A percentile compares a stretch with the other conserved stretches of the same genome.
Evolutionary conservation across 2,329 filamentous ascomycete genomes (phyloP).

Genomic region (Ceratocystis ficicola): DNA sequence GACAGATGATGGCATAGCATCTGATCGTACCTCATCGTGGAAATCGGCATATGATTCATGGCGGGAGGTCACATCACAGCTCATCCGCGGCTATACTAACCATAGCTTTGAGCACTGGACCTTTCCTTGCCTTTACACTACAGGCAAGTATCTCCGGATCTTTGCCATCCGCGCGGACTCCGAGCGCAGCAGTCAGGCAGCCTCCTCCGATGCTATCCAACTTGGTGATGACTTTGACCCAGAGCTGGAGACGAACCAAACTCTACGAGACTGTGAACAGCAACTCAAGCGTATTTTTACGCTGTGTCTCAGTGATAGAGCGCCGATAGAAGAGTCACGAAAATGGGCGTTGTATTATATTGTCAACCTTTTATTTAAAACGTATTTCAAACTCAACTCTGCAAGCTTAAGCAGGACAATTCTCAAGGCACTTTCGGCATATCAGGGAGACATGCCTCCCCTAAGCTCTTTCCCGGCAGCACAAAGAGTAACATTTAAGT

Average conservation of each 20-base stretch:
- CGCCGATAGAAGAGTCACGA: conserved; percentile 72
- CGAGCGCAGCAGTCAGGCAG: conserved; percentile 38
- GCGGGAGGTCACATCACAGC: conserved; percentile 66
- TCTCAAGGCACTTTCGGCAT: conserved; percentile 68
- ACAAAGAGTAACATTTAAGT: conserved; percentile 90
- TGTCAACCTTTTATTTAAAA: conserved; percentile 93
- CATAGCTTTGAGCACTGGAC: conserved; percentile 77
- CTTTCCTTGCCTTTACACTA: conserved; percentile 76
- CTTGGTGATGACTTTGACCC: conserved; percentile 61
- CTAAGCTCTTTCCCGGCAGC: conserved; percentile 72
- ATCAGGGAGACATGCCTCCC: conserved; percentile 65
- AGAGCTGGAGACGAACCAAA: conserved; percentile 65
- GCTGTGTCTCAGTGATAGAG: conserved; percentile 75
- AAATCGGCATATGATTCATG: conserved; percentile 74
- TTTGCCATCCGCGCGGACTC: conserved; percentile 88
- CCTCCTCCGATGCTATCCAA: conserved; percentile 40
- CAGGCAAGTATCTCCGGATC: conserved; percentile 71
- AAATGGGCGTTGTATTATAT: conserved; percentile 98
- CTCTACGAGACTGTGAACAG: conserved; percentile 79
- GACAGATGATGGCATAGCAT: conserved; percentile 42
- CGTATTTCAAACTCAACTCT: conserved; percentile 90
- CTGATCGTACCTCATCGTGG: conserved; percentile 38
- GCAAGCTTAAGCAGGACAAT: conserved; percentile 84
- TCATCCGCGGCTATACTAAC: conserved; percentile 72
- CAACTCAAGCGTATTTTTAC: conserved; percentile 88